Evolutionary conservation across 1,139 yeast genomes (phyloP), one percentile per base, ranked within the genome.

Genomic region (Tardiomyces digboiensis): DNA sequence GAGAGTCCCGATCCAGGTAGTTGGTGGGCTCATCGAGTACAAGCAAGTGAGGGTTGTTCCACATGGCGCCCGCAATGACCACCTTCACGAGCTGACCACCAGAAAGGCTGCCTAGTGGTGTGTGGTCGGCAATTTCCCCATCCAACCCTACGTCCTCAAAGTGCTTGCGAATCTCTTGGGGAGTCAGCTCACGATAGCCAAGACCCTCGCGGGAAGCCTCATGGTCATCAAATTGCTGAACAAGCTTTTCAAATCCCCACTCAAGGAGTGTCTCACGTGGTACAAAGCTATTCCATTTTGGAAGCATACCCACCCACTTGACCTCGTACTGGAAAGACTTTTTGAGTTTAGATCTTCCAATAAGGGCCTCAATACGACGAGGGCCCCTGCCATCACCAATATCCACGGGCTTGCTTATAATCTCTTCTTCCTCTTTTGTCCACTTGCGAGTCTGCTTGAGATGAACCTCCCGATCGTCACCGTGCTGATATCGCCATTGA

Each of bases 11-110:
- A 68, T 91, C 98, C 69, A 91, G 75, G 74, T 91, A 91, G 70
- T 91, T 91, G 59, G 98, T 91, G 62, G 98, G 98, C 76, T 91
- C 98, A 68, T 91, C 98, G 53, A 91, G 75, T 38, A 91, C 98
- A 52, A 91, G 77, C 68, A 91, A 76, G 68, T 91, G 98, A n/a
- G 98, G 98, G 63, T 91, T 91, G 69, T 91, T 89, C 98, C 98
- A 91, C 94, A 91, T 91, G 53, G 97, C 97, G 67, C 97, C 97
- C 16, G 98, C 98, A 72, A 91, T 89, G 50, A 91, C 98, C 51
- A 91, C 97, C 70, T 91, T 91, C 51, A 91, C 98, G 62, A 89
- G 76, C 72, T 91, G 98, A 56, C 98, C 98, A 62, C 98, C 98
- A 38, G 97, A 88, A 51, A 91, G 74, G 10, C 96, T 87, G 19